Conservation (phyloP, 1,284 basidiomycete genomes). For the Ceratobasidium sp. region DNA sequence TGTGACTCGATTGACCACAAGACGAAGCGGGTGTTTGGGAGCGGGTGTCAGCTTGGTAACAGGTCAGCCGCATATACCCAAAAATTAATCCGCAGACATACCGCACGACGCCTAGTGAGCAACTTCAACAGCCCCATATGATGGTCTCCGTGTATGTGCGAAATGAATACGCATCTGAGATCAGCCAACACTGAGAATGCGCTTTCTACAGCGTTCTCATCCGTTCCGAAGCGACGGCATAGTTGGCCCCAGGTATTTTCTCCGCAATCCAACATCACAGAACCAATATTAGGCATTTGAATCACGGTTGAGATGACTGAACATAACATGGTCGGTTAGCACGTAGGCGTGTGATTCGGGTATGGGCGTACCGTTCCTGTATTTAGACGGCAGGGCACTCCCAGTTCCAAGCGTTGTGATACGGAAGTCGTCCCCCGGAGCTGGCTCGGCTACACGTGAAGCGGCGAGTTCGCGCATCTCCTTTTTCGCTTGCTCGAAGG, state of each 20-base stretch:
- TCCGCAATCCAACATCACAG: conserved; percentile 88
- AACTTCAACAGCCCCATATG: conserved; percentile 87
- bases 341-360: neutral
- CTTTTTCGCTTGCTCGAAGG: conserved; percentile 55
- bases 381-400: conserved; percentile 86
- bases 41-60: conserved; percentile 68
- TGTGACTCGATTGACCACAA: conserved; percentile 71
- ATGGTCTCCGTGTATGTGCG: conserved; percentile 94
- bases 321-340: conserved; percentile 7
- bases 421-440: conserved; percentile 73
- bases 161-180: conserved; percentile 86
- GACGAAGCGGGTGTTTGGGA: conserved; percentile 72
- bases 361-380: conserved; percentile 76
- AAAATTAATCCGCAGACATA: conserved; percentile 58
- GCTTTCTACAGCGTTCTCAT: conserved; percentile 58
- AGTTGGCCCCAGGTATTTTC: conserved; percentile 95
- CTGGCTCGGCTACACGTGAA: conserved; percentile 27
- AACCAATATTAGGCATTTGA: conserved; percentile 74
- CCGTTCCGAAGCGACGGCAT: conserved; percentile 80
- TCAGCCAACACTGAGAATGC: conserved; percentile 76
- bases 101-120: conserved; percentile 78
- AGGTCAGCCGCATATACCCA: conserved; percentile 15
- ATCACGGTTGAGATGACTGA: conserved; percentile 84
- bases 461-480: conserved; percentile 12
- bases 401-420: conserved; percentile 90